Evolutionary conservation across 2,329 filamentous ascomycete species (phyloP), one percentile per base, ranked within the genome.

Genomic region (Paraphoma chrysanthemicola): DNA sequence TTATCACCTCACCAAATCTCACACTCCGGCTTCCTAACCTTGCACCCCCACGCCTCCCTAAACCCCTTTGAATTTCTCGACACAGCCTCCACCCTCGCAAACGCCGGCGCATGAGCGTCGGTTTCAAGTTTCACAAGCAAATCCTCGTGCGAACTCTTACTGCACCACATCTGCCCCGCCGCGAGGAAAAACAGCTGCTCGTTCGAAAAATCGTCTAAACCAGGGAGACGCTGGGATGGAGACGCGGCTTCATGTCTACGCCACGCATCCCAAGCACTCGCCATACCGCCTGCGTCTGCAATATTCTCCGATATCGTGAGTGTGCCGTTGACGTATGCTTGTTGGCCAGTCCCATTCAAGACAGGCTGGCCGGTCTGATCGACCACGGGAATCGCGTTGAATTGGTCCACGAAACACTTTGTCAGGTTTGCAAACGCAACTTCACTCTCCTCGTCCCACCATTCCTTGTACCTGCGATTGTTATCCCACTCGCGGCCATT

Each of bases 171-270:
- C 60, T 85, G 86, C 4, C 78, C 82, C 68, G 84, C 90, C 1
- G 82, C 81, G 33, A 90, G 78, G 67, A 89, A 90, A 76, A 90
- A 90, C 4, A 90, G 71, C 72, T 90, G 87, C 62, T 90, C 87
- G 56, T 87, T 84, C 1, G 83, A 84, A 55, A 90, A 90, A 8
- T 75, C 57, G 4, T 85, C 80, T 8, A 90, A 71, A 0, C 88
- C 88, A 0, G 4, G 59, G 4, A 90, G 80, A 43, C 79, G 69
- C 65, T 55, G 33, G 14, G 60, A 82, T 0, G 83, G 78, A 16
- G 78, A 79, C n/a, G 80, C 73, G 1, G 78, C 70, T 36, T 85
- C 82, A 9, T 82, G 81, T 60, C 14, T 14, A 14, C 33, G 33
- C 33, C 33, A 36, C 14, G 33, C 33, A 10, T 36, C 33, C 33